phyloP scores from a whole-genome alignment of 768 basidiomycete species.

The Hortiboletus flavorubellus region DNA sequence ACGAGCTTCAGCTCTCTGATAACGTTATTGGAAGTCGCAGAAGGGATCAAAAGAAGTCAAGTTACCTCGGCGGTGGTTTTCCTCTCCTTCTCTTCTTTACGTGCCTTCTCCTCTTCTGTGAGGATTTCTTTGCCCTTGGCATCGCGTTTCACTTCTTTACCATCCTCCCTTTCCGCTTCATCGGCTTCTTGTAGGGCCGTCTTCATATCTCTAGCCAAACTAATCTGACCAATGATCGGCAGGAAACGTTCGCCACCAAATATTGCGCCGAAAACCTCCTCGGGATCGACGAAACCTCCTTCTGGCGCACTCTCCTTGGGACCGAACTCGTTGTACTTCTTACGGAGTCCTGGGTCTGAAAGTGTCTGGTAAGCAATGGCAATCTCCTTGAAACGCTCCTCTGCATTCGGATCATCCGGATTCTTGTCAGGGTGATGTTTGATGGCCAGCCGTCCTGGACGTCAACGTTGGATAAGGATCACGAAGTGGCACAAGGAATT shows the following conservation, averaged over 20 bases:
- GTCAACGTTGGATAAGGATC: neutral
- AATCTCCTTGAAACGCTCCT: conserved; percentile 87
- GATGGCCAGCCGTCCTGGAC: conserved; percentile 74
- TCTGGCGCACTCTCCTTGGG: conserved; percentile 78
- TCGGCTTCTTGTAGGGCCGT: conserved; percentile 85
- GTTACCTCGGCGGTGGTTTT: conserved; percentile 66
- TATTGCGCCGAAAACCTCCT: conserved; percentile 76
- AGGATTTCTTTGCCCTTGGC: conserved; percentile 53
- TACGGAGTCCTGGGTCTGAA: conserved; percentile 69
- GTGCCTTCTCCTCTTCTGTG: conserved; percentile 68
- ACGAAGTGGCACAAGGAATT: too few species aligned
- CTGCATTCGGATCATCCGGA: conserved; percentile 78
- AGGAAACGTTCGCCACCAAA: conserved; percentile 87
- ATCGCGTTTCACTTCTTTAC: conserved; percentile 44
- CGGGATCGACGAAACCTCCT: conserved; percentile 85
- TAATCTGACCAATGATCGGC: conserved; percentile 86
- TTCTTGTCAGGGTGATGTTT: conserved; percentile 94
- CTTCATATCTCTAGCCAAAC: conserved; percentile 90
- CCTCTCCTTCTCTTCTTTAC: conserved; percentile 68
- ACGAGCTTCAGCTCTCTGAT: conserved; percentile 76
- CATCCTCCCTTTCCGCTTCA: conserved; percentile 53
- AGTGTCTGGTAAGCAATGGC: conserved; percentile 88
- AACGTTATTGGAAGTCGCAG: conserved; percentile 8
- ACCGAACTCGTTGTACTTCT: conserved; percentile 91
- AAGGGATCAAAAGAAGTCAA: conserved; percentile 1